Evolutionary conservation across 2,329 filamentous ascomycete genomes (phyloP).

Genomic region (Beauveria scarabaeidicola): DNA sequence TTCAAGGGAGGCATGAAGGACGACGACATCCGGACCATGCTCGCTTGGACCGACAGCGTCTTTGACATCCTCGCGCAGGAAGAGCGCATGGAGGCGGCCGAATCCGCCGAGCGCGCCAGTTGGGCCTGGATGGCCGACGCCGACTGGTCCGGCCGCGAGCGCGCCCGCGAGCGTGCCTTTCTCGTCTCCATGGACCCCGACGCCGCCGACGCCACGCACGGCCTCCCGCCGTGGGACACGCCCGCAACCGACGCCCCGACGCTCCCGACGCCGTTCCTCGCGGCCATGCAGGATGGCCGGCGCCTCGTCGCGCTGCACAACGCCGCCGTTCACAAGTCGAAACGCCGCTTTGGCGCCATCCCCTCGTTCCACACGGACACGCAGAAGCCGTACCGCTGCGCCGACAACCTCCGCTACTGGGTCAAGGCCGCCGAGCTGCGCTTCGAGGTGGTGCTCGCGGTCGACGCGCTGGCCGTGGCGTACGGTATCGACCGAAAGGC

Average conservation of each 20-base stretch:
- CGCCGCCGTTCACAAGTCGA: constrained; percentile 73
- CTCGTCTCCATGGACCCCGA: constrained; percentile 63
- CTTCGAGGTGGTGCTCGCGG: constrained; percentile 76
- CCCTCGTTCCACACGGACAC: constrained; percentile 87
- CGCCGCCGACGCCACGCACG: constrained; percentile 25
- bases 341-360: constrained; percentile 81
- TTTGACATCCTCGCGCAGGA: constrained; percentile 69
- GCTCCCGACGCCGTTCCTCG: constrained; percentile 66
- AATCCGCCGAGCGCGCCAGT: constrained; percentile 58
- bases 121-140: constrained; percentile 74
- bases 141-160: constrained; percentile 67
- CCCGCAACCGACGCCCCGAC: constrained; percentile 32
- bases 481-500: constrained; percentile 60
- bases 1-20: constrained; percentile 75
- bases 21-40: constrained; percentile 69
- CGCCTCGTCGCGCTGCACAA: constrained; percentile 85
- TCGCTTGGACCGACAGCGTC: constrained; percentile 71
- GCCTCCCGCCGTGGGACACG: constrained; percentile 57
- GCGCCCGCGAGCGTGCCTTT: constrained; percentile 74
- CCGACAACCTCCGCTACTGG: constrained; percentile 94
- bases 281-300: constrained; percentile 67
- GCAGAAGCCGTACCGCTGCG: constrained; percentile 84
- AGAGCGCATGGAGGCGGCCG: constrained; percentile 65
- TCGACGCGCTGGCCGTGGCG: constrained; percentile 82
- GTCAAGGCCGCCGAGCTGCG: constrained; percentile 89